phyloP scores from a whole-genome alignment of 805 yeast genomes.

The Cyberlindnera euphorbiiphila region DNA sequence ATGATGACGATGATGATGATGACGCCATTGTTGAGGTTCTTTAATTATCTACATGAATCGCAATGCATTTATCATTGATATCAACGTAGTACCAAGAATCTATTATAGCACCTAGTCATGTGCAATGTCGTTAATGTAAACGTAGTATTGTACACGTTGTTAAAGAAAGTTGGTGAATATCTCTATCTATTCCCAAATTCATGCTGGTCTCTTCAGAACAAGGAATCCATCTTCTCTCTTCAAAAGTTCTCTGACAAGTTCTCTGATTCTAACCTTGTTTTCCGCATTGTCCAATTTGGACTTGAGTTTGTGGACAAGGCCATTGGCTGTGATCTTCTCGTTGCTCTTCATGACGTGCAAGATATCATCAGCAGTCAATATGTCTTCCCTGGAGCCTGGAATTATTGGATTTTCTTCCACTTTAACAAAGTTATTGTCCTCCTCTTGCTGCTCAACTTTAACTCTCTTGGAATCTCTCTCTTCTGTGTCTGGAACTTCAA shows the following conservation, averaged over 20 bases:
- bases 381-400: conserved; percentile 17
- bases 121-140: too few species aligned
- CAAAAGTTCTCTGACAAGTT: conserved; percentile 52
- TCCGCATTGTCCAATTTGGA: conserved; percentile 62
- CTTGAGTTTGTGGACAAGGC: conserved; percentile 56
- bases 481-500: conserved; percentile 27
- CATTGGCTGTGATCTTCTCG: conserved; percentile 49
- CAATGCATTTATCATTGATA: too few species aligned
- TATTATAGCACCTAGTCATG: too few species aligned
- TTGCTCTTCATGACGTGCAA: conserved; percentile 52
- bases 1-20: conserved; percentile 24
- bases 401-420: conserved; percentile 13
- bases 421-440: conserved; percentile 5
- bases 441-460: conserved; percentile 31
- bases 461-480: conserved; percentile 37
- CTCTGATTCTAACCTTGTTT: conserved; percentile 57
- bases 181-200: too few species aligned
- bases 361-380: conserved; percentile 67
- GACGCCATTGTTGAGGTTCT: conserved; percentile 19
- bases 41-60: too few species aligned
- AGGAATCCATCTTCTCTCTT: conserved; percentile 38
- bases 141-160: too few species aligned
- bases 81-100: not conserved
- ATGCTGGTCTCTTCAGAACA: conserved; percentile 20
- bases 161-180: too few species aligned